These are phyloP conservation scores for Patellifolia procumbens DNA, from an alignment of 179 eudicot genomes.

Conservation along the genomic window DNA sequence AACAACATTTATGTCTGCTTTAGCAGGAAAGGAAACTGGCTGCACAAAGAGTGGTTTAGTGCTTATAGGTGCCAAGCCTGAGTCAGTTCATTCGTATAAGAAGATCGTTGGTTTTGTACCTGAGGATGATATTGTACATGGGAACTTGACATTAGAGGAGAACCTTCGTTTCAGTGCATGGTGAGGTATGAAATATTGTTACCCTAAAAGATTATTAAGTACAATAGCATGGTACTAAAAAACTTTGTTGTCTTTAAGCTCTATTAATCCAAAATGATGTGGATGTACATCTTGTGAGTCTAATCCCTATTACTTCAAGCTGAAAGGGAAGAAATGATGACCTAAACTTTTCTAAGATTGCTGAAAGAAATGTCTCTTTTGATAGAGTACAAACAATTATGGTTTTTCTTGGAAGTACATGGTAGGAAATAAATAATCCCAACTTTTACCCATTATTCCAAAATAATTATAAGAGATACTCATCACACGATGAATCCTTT, in stretches of 20 bases:
- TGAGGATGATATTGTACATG: constrained; percentile 98
- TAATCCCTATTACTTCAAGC: background rate
- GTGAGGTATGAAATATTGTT: constrained; percentile 62
- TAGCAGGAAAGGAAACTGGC: constrained; percentile 89
- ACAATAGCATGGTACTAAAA: background rate
- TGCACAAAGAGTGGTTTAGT: constrained; percentile 71
- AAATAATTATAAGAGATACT: no score
- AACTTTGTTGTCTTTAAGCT: background rate
- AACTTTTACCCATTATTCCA: no score
- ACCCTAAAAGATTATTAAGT: constrained; percentile 1
- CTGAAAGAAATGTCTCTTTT: background rate
- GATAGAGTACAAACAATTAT: background rate
- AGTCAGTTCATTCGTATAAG: constrained; percentile 70
- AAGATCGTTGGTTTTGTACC: constrained; percentile 97
- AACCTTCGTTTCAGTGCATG: constrained; percentile 96
- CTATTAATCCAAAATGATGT: background rate
- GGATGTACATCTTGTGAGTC: background rate
- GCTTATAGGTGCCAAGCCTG: constrained; percentile 67
- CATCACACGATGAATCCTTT: no score
- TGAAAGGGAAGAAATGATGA: background rate
- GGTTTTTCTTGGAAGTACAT: no score
- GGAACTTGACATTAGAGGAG: constrained; percentile 91
- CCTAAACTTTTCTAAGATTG: background rate
- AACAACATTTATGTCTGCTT: constrained; percentile 83
- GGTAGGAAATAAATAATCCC: no score